phyloP scores from a whole-genome alignment of 768 basidiomycete species.

The Rhodosporidiobolus odoratus region DNA sequence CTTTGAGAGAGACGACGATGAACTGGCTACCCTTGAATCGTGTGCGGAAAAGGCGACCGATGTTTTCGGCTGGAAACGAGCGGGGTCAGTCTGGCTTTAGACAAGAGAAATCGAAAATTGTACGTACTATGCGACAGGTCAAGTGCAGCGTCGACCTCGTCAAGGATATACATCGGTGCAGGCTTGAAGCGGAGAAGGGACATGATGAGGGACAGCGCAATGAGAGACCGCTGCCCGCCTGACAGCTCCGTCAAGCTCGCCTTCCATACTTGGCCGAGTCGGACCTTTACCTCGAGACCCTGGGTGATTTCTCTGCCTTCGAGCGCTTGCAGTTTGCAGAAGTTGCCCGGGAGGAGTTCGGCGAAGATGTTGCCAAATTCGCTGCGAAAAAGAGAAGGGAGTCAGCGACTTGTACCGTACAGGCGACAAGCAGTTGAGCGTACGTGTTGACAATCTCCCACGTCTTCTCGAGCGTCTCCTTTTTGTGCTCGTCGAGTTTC shows the following conservation, averaged over 20 bases:
- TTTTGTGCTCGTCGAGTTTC: constrained; percentile 88
- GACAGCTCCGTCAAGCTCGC: constrained; percentile 93
- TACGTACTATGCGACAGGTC: constrained; percentile 76
- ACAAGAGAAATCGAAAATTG: background rate
- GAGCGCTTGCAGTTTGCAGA: constrained; percentile 87
- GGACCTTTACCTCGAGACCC: constrained; percentile 95
- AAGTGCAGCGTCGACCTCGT: constrained; percentile 96
- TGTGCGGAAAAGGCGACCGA: constrained; percentile 93
- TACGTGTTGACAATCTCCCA: constrained; percentile 94
- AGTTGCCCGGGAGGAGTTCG: constrained; percentile 91
- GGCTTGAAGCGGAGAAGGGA: constrained; percentile 98
- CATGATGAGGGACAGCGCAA: constrained; percentile 97
- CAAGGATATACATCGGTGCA: constrained; percentile 97
- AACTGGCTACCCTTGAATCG: constrained; percentile 98
- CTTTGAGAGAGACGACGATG: constrained; percentile 94
- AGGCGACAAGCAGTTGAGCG: constrained; percentile 42
- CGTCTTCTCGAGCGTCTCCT: constrained; percentile 84
- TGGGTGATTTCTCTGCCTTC: constrained; percentile 89
- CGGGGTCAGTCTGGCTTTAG: background rate
- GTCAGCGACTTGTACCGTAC: background rate
- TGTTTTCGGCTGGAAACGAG: constrained; percentile 60
- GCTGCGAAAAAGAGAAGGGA: constrained; percentile 49
- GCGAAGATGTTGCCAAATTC: constrained; percentile 96
- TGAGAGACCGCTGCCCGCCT: constrained; percentile 96
- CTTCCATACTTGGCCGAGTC: constrained; percentile 92